Evolutionary conservation across 2,329 filamentous ascomycete species (phyloP), one percentile per base, ranked within the genome.

Genomic region (Pezicula radicicola): DNA sequence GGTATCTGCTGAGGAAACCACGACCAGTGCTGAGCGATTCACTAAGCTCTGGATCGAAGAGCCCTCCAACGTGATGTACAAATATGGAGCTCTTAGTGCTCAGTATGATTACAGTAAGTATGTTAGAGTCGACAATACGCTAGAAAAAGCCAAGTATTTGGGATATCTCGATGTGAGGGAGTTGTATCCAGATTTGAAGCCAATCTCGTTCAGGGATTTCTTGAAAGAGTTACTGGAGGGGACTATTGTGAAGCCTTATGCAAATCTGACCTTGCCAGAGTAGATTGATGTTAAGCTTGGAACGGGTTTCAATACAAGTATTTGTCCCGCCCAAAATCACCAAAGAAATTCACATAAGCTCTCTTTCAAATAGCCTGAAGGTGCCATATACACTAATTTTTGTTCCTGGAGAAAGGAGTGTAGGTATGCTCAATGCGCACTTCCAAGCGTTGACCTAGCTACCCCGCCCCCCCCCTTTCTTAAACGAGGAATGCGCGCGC

Each of bases 151-250:
- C 10, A 68, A 71, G 46, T 82, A 81, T 54, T 67, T 84, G 5
- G 79, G 79, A 2, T 82, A 83, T 60, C 53, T 82, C 16, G 68
- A 73, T 49, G 71, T 68, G 30, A 75, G 74, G 57, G 75, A 82
- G 16, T 65, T 83, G 21, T 83, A 81, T 58, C 79, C 79, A 3
- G 77, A 79, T 18, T 68, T 80, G 49, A 55, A 71, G 48, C 68
- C 67, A 1, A 70, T 60, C 30, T 64, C 65, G 16, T 72, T 75
- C 56, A 63, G 64, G 52, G 66, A 68, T 6, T 76, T 71, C 52
- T 60, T 74, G 8, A 59, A 69, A 46, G 68, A 71, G 1, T 61
- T 76, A 6, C 55, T 77, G 21, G 65, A 62, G 9, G 75, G 75
- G 10, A 72, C 69, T 25, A 70, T 64, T 13, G 66, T 64, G 62